These are phyloP conservation scores for Cercis canadensis DNA, from an alignment of 306 rosid genomes.

Conservation along the genomic window DNA sequence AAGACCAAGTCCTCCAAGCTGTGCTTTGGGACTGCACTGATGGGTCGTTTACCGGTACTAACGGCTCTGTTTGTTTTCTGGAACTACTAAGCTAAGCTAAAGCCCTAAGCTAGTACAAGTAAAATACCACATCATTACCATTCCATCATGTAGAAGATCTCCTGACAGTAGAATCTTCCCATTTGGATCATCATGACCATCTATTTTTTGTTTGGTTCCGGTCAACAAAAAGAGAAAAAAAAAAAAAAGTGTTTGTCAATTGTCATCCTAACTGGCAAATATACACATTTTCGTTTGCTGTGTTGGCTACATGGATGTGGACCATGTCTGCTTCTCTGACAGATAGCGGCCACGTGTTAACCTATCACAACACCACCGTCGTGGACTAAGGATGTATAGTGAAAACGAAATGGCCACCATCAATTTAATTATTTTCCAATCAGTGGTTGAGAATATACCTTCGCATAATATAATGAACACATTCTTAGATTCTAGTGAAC, in stretches of 20 bases:
- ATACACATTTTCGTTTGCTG: slow-evolving; percentile 31
- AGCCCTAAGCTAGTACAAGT: neutral
- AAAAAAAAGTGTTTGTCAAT: neutral
- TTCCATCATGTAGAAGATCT: slow-evolving; percentile 51
- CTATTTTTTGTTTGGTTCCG: slow-evolving; percentile 44
- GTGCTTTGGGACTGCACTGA: slow-evolving; percentile 15
- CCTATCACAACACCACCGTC: too few relatives aligned
- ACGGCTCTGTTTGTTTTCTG: slow-evolving; percentile 26
- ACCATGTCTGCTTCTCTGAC: slow-evolving; percentile 17
- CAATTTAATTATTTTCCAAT: too few relatives aligned
- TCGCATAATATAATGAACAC: too few relatives aligned
- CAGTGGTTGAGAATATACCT: too few relatives aligned
- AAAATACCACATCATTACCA: slow-evolving; percentile 29
- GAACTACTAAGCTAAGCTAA: too few relatives aligned
- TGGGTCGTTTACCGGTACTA: slow-evolving; percentile 30
- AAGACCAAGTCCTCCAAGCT: too few relatives aligned
- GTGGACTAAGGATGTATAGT: too few relatives aligned
- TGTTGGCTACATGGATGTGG: slow-evolving; percentile 23
- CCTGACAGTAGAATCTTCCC: slow-evolving; percentile 67
- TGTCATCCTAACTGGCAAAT: slow-evolving; percentile 50
- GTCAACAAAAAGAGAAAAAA: too few relatives aligned
- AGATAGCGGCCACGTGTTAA: too few relatives aligned
- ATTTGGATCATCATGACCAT: slow-evolving; percentile 52
- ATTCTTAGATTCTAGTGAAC: too few relatives aligned
- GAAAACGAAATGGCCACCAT: too few relatives aligned